Conservation (phyloP, 805 yeast genomes). For the Yarrowia sp. region DNA sequence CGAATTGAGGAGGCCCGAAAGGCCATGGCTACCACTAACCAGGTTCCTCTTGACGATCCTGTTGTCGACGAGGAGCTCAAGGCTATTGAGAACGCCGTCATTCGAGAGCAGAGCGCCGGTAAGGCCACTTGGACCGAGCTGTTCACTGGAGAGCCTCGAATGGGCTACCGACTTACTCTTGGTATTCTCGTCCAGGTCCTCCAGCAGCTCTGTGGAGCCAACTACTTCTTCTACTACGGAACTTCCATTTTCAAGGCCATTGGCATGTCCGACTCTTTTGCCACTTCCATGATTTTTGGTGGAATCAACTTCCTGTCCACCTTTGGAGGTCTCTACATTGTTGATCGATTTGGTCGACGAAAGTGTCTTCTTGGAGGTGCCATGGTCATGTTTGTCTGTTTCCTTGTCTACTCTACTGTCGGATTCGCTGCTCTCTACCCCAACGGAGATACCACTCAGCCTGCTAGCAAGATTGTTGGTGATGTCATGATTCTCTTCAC, state of each 20-base stretch:
- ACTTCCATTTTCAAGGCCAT: conserved; percentile 49
- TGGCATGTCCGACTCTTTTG: conserved; percentile 50
- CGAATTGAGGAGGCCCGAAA: conserved; percentile 54
- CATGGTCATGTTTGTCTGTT: conserved; percentile 48
- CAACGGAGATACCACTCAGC: conserved; percentile 34
- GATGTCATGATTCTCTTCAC: conserved; percentile 53
- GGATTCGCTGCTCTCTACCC: conserved; percentile 45
- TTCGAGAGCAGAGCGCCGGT: conserved; percentile 40
- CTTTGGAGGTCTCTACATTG: conserved; percentile 46
- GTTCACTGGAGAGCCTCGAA: conserved; percentile 35
- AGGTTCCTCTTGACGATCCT: conserved; percentile 37
- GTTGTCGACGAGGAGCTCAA: conserved; percentile 39
- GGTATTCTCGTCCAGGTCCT: conserved; percentile 39
- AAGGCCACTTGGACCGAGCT: conserved; percentile 51
- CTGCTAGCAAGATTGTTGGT: conserved; percentile 43
- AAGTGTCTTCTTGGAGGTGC: conserved; percentile 47
- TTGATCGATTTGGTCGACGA: conserved; percentile 54
- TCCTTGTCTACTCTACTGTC: conserved; percentile 49
- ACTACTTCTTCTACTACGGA: conserved; percentile 66
- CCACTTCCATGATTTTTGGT: conserved; percentile 54
- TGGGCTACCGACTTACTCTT: conserved; percentile 35
- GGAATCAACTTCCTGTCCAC: conserved; percentile 52
- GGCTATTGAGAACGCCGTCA: conserved; percentile 43
- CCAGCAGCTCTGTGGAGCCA: conserved; percentile 63
- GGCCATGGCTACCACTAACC: conserved; percentile 49